Evolutionary conservation across 2,329 filamentous ascomycete genomes (phyloP).

Genomic region (Pseudopithomyces maydicus): DNA sequence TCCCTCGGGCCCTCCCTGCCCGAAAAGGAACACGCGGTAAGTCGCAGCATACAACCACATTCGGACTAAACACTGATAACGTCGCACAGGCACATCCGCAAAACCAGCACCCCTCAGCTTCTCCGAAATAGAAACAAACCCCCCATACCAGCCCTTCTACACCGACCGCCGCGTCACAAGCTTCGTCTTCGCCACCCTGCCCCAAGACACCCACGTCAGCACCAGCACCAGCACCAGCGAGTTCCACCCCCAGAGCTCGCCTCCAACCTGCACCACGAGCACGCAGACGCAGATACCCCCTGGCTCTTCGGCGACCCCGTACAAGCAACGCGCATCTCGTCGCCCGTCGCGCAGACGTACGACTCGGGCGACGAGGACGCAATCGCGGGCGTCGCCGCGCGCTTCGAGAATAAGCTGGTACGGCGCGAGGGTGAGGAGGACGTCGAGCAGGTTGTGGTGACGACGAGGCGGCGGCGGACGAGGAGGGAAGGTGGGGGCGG

Average conservation of each 20-base stretch:
- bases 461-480: conserved; percentile 70
- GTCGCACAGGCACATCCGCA: neutral
- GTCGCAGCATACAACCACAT: neutral
- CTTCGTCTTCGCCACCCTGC: conserved; percentile 63
- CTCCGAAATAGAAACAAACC: conserved; percentile 94
- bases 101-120: conserved; percentile 59
- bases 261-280: conserved; percentile 40
- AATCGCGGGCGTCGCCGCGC: conserved; percentile 57
- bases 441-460: conserved; percentile 80
- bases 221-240: conserved; percentile 31
- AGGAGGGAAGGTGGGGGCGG: conserved; percentile 60
- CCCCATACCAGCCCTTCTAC: conserved; percentile 95
- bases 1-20: conserved; percentile 35
- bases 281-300: conserved; percentile 30
- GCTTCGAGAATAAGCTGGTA: conserved; percentile 50
- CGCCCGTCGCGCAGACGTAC: conserved; percentile 41
- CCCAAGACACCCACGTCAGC: conserved; percentile 23
- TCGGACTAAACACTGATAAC: neutral
- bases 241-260: conserved; percentile 25
- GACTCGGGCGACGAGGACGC: conserved; percentile 46
- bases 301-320: conserved; percentile 63
- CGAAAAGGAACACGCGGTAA: conserved; percentile 22
- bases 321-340: conserved; percentile 53
- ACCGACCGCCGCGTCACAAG: conserved; percentile 85
- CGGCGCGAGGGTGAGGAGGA: conserved; percentile 61